Base-by-base conservation (phyloP, 208 protist genomes). In the Leptomonas seymouri region DNA sequence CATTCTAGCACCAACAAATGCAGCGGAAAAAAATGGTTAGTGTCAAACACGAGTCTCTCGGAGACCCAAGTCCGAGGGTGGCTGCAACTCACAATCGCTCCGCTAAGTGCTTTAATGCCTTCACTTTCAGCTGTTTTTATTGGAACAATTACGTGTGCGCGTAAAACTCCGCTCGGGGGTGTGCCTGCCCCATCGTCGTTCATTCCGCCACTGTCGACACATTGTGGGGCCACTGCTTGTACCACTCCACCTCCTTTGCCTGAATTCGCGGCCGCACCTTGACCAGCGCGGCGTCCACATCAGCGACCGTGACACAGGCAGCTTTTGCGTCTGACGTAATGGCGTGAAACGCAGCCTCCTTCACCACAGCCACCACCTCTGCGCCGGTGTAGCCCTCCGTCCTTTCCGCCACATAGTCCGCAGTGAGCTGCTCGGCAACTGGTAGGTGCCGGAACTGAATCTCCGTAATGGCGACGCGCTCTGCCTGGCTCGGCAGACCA, bases 361-460 rank as follows among this genome's bases (percentile, higher is more conserved):
- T 89, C 61, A 95, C 94, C 30, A 98, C 74, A 11, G 93, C 85
- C 4, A 93, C 90, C 48, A 98, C 76, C 73, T 99, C 97, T 2
- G 97, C 97, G 46, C 97, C 97, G 39, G 84, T 95, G 69, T 96
- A 98, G 16, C 95, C 95, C 21, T 96, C 74, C 21, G 95, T 87
- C 3, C 25, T 18, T 25, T 66, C 51, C 25, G 90, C 82, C 7
- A 98, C 62, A 28, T 80, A 80, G 18, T 42, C 42, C 1, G 80
- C 36, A 20, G 90, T 84, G 0, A 98, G 76, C 46, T 91, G 78
- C 8, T 44, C 27, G 2, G 51, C 64, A 31, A 86, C 56, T 0
- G 93, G 90, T 8, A 97, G 85, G 41, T 80, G 73, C 9, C 61
- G 60, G 11, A 98, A 67, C 54, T 89, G 75, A 42, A 98, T 98